phyloP scores from a whole-genome alignment of 1,284 basidiomycete species.

The Sanghuangporus sanghuang region DNA sequence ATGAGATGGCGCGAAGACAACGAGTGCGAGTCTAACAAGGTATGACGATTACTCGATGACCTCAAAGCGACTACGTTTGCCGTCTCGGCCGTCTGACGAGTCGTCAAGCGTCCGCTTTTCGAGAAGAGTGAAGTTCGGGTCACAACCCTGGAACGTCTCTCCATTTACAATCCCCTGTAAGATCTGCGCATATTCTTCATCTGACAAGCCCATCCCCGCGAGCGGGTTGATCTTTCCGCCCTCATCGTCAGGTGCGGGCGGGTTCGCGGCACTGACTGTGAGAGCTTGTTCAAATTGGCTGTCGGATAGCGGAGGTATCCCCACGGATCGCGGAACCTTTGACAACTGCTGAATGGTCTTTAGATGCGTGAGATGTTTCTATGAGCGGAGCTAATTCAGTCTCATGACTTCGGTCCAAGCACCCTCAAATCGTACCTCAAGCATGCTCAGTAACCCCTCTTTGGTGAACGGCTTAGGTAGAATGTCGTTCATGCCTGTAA shows the following conservation, averaged over 20 bases:
- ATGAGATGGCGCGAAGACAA: background rate
- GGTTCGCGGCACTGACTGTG: conserved; percentile 26
- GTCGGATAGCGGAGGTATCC: conserved; percentile 67
- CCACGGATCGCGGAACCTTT: conserved; percentile 65
- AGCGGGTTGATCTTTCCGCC: conserved; percentile 56
- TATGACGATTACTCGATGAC: conserved; percentile 46
- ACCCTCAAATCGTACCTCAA: conserved; percentile 56
- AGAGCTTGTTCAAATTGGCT: conserved; percentile 53
- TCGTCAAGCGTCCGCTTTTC: conserved; percentile 43
- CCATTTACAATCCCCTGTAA: conserved; percentile 59
- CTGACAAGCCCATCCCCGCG: conserved; percentile 68
- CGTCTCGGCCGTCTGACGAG: conserved; percentile 42
- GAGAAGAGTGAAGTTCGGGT: conserved; percentile 22
- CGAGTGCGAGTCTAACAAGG: background rate
- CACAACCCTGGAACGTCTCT: conserved; percentile 43
- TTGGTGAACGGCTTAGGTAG: conserved; percentile 97
- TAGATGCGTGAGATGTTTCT: conserved; percentile 92
- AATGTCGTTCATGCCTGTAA: conserved; percentile 89
- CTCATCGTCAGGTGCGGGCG: conserved; percentile 25
- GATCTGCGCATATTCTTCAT: conserved; percentile 70
- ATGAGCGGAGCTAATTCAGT: conserved; percentile 5
- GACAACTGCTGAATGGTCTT: conserved; percentile 85
- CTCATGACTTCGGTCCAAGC: background rate
- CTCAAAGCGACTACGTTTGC: conserved; percentile 68
- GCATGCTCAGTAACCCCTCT: conserved; percentile 84